A percentile compares a stretch with the other conserved stretches of the same genome.
phyloP scores from a whole-genome alignment of 2,329 filamentous ascomycete genomes.

The Berkeleyomyces rouxiae region DNA sequence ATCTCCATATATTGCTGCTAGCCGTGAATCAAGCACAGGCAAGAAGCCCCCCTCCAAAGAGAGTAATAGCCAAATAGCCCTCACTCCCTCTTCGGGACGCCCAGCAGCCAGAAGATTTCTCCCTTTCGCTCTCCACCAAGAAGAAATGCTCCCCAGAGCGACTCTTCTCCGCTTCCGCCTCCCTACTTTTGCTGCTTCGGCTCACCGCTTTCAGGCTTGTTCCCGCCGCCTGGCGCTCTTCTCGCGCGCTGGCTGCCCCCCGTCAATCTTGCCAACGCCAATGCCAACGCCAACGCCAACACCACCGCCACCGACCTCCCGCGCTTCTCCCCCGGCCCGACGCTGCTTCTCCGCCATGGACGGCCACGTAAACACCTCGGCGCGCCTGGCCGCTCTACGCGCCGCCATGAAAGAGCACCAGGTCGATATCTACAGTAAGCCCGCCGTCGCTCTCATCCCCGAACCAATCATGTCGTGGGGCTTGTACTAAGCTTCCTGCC shows the following conservation, averaged over 20 bases:
- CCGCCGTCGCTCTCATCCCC: neutral
- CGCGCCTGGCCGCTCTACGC: slow-evolving; percentile 59
- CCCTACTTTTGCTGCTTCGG: neutral
- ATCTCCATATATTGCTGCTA: slow-evolving; percentile 1
- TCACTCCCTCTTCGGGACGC: neutral
- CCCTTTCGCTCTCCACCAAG: too few species aligned
- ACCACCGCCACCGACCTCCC: neutral
- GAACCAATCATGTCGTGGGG: neutral
- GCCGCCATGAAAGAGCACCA: slow-evolving; percentile 74
- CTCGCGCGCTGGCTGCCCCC: neutral
- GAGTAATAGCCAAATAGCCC: neutral
- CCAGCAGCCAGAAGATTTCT: neutral
- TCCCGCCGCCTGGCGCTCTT: neutral
- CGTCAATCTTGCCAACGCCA: neutral
- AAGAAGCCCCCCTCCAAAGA: neutral
- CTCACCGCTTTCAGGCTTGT: neutral
- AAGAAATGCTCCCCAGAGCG: neutral
- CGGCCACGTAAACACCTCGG: slow-evolving; percentile 38
- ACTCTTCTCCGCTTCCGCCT: neutral
- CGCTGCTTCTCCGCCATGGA: slow-evolving; percentile 18
- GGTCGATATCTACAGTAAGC: slow-evolving; percentile 80
- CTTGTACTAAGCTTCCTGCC: slow-evolving; percentile 22
- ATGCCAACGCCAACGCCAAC: neutral
- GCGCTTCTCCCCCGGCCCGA: neutral
- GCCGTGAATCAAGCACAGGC: neutral